phyloP scores from a whole-genome alignment of 2,329 filamentous ascomycete species.

The Pseudogymnoascus sp. region DNA sequence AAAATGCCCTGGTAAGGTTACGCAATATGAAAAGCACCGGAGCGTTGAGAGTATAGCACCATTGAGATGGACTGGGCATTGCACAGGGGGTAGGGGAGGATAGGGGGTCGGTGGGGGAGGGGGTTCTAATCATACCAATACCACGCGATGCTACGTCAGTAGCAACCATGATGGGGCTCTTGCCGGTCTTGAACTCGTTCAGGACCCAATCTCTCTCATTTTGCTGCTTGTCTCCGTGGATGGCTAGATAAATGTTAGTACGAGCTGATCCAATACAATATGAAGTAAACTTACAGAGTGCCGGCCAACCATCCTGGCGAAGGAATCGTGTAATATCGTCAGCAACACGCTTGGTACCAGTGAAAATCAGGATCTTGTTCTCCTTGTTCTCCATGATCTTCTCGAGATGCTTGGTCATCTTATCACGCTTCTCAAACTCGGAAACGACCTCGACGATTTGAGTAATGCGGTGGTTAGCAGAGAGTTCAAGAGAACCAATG shows the following conservation, averaged over 20 bases:
- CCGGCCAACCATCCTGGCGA: conserved; percentile 95
- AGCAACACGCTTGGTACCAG: conserved; percentile 85
- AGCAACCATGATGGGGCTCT: conserved; percentile 99
- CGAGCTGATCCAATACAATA: conserved; percentile 37
- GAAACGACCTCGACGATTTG: conserved; percentile 95
- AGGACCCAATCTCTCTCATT: conserved; percentile 99
- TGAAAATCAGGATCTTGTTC: conserved; percentile 96
- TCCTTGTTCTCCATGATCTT: conserved; percentile 94
- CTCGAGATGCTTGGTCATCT: conserved; percentile 95
- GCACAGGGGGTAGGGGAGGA: conserved; percentile 29
- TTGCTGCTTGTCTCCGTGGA: conserved; percentile 98
- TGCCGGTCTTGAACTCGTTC: conserved; percentile 98
- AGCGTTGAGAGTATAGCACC: conserved; percentile 88
- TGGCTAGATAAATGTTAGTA: conserved; percentile 52
- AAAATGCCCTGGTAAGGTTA: conserved; percentile 85
- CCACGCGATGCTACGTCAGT: conserved; percentile 99
- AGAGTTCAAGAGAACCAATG: conserved; percentile 90
- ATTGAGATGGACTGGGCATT: conserved; percentile 50
- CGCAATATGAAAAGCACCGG: conserved; percentile 80
- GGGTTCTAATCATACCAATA: conserved; percentile 91
- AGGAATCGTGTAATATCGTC: conserved; percentile 97
- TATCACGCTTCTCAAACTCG: conserved; percentile 95
- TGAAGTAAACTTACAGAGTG: conserved; percentile 66
- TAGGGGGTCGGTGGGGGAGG: conserved; percentile 33
- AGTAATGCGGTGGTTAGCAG: conserved; percentile 95